Conservation (phyloP, 73 alveolate genomes). For the Paramecium sonneborni region DNA sequence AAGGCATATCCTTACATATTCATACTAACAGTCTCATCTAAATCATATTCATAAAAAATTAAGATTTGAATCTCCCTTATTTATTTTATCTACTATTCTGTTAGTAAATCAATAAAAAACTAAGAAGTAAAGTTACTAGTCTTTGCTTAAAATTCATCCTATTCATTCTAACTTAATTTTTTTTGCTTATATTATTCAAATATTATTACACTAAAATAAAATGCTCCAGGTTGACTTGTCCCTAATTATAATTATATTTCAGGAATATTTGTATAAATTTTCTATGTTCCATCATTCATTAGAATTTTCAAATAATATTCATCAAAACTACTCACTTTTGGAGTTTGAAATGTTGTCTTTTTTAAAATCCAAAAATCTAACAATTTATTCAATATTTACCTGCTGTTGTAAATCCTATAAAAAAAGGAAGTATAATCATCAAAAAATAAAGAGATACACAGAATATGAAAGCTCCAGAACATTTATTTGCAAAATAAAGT, state of each 20-base stretch:
- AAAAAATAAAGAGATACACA: neutral
- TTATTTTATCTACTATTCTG: neutral
- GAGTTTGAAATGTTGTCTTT: neutral
- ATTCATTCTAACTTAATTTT: neutral
- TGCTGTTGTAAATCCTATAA: too few species aligned
- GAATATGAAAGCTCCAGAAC: conserved; percentile 30
- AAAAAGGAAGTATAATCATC: conserved; percentile 24
- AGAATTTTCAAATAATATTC: neutral
- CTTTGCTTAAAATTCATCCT: neutral
- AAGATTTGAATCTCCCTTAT: conserved; percentile 35
- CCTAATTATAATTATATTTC: neutral
- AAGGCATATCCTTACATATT: conserved; percentile 16
- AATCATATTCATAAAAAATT: neutral
- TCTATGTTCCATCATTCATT: too few species aligned
- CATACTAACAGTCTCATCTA: conserved; percentile 34
- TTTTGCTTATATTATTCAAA: conserved; percentile 15
- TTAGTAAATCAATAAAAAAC: neutral
- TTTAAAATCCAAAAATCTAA: conserved; percentile 36
- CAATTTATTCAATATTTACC: too few species aligned
- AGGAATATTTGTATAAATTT: neutral
- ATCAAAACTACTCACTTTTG: conserved; percentile 13
- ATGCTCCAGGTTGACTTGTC: neutral
- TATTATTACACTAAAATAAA: conserved; percentile 1
- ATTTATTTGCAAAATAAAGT: conserved; percentile 43
- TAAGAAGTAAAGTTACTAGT: conserved; percentile 9